These are phyloP conservation scores for Conticribra weissflogii DNA, from an alignment of 108 stramenopile species.

Conservation along the genomic window DNA sequence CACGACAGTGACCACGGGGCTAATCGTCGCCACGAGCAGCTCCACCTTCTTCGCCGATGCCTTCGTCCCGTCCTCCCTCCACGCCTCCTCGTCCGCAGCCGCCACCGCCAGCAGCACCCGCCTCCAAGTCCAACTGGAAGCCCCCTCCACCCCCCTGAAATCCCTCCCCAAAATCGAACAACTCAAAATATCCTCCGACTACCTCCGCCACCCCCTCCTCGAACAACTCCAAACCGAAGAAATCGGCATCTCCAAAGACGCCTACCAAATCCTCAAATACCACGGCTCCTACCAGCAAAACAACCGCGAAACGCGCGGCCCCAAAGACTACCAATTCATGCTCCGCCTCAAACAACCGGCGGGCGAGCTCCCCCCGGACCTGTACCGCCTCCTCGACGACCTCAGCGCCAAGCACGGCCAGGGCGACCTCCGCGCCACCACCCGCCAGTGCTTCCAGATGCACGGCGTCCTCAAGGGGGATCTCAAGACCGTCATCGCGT, in stretches of 20 bases:
- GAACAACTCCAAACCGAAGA: constrained; percentile 79
- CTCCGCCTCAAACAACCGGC: constrained; percentile 97
- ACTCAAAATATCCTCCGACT: constrained; percentile 68
- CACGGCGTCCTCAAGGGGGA: constrained; percentile 96
- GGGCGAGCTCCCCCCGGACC: constrained; percentile 92
- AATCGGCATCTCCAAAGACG: constrained; percentile 86
- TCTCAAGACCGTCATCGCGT: constrained; percentile 94
- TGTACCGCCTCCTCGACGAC: constrained; percentile 92
- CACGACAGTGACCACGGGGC: constrained; percentile 8
- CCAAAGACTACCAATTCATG: constrained; percentile 98
- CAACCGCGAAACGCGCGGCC: constrained; percentile 83
- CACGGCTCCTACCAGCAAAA: constrained; percentile 98
- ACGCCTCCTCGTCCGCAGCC: constrained; percentile 1
- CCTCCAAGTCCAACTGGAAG: constrained; percentile 75
- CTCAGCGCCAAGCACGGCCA: constrained; percentile 89
- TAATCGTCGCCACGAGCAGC: constrained; percentile 11
- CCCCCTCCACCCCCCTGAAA: constrained; percentile 61
- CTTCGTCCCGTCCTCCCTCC: constrained; percentile 23
- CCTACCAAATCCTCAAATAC: constrained; percentile 95
- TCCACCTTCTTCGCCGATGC: constrained; percentile 5
- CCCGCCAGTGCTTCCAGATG: constrained; percentile 98
- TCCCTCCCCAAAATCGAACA: constrained; percentile 80
- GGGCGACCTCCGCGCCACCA: constrained; percentile 95
- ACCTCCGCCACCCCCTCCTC: constrained; percentile 73
- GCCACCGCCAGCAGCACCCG: constrained; percentile 9